Evolutionary conservation across 148 eudicot genomes (phyloP).

Genomic region (Nepenthes gracilis): DNA sequence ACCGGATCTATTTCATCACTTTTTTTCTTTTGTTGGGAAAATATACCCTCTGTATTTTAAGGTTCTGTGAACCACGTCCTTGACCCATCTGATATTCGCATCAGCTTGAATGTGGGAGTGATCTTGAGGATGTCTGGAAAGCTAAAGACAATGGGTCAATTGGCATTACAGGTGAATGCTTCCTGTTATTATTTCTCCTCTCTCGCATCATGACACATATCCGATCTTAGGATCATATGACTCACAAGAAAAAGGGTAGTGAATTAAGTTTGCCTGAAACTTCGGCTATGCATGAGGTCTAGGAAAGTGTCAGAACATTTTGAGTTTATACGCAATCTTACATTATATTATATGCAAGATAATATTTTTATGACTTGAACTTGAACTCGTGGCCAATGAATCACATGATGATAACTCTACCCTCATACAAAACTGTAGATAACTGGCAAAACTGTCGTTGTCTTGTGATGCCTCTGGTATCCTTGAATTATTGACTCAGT

Average conservation of each 20-base stretch:
- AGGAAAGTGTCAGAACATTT: no score
- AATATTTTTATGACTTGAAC: no score
- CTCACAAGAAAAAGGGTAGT: not conserved
- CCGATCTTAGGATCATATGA: not conserved
- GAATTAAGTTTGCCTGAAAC: no score
- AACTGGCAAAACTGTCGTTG: no score
- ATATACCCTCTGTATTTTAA: not conserved
- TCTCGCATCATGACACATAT: not conserved
- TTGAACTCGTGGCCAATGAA: no score
- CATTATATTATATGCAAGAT: no score
- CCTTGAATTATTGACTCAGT: no score
- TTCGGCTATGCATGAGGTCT: no score
- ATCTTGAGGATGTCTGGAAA: constrained; percentile 36
- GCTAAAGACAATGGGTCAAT: constrained; percentile 1
- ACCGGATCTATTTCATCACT: not conserved
- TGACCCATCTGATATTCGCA: constrained; percentile 14
- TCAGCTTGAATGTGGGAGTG: constrained; percentile 45
- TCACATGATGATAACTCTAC: no score
- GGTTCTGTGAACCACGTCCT: constrained; percentile 1
- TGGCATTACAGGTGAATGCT: constrained; percentile 1
- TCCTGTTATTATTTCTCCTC: not conserved
- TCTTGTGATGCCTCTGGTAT: no score
- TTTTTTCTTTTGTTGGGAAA: not conserved
- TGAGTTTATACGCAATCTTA: no score
- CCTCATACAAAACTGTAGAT: no score